Percentiles rank a stretch among this genome's conserved stretches.
These are phyloP conservation scores for Saccharomycopsis amapae DNA, from an alignment of 805 yeast genomes.

Conservation along the genomic window DNA sequence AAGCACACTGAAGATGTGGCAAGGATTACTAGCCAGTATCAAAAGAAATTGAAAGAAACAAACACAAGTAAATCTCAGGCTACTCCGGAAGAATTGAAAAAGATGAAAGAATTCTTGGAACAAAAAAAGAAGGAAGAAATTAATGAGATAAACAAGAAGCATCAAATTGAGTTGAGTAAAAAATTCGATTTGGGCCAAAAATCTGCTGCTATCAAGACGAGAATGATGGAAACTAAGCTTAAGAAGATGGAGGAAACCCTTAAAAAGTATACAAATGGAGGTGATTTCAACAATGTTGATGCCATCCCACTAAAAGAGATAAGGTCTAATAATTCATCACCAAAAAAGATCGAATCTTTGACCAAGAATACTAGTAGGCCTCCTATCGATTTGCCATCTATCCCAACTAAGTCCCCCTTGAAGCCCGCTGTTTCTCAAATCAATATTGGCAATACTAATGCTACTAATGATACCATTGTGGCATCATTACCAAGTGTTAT, in stretches of 20 bases:
- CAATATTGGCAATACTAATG: too few species aligned
- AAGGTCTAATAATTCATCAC: neutral
- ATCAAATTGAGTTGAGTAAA: conserved; percentile 13
- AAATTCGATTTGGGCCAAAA: conserved; percentile 17
- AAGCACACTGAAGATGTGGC: conserved; percentile 7
- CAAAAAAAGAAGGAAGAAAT: conserved; percentile 7
- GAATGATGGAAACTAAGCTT: conserved; percentile 13
- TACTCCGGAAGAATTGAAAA: conserved; percentile 8
- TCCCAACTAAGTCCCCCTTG: too few species aligned
- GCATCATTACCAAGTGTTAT: neutral
- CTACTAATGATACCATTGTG: neutral
- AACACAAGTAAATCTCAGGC: too few species aligned
- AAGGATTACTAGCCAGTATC: too few species aligned
- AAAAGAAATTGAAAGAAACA: conserved; percentile 10
- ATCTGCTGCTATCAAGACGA: conserved; percentile 13
- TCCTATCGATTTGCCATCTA: too few species aligned
- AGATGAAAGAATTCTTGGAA: conserved; percentile 11
- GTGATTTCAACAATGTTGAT: neutral
- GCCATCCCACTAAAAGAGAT: conserved; percentile 3
- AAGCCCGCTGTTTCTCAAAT: too few species aligned
- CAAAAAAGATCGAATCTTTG: too few species aligned
- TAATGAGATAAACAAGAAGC: conserved; percentile 2
- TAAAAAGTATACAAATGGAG: neutral
- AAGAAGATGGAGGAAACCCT: conserved; percentile 10
- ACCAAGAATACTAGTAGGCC: too few species aligned